A percentile compares a stretch with the other conserved stretches of the same genome.
phyloP scores from a whole-genome alignment of 1,284 basidiomycete species.

The Naganishia cerealis region DNA sequence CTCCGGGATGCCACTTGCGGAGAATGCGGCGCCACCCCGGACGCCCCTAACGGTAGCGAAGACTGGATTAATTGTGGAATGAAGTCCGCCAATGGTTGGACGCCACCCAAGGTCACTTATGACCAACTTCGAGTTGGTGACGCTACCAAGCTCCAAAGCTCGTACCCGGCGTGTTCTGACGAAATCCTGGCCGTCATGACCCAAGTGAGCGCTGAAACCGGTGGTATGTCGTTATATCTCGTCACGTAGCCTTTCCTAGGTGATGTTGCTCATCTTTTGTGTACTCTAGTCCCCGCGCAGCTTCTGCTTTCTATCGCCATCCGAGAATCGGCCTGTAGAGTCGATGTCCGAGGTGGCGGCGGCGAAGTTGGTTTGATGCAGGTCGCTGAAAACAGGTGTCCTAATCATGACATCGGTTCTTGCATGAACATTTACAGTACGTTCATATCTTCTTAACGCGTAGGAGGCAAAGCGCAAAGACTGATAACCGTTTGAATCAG shows the following conservation, averaged over 20 bases:
- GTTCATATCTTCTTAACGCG: neutral
- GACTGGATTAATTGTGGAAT: constrained; percentile 79
- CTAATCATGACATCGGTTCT: constrained; percentile 35
- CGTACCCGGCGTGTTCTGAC: constrained; percentile 17
- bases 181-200: constrained; percentile 29
- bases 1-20: constrained; percentile 41
- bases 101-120: constrained; percentile 56
- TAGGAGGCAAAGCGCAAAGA: neutral
- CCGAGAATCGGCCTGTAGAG: constrained; percentile 74
- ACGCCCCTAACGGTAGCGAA: constrained; percentile 71
- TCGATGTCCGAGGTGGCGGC: constrained; percentile 67
- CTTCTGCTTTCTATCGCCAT: constrained; percentile 80
- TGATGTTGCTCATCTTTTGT: neutral
- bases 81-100: constrained; percentile 47
- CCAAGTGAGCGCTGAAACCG: constrained; percentile 35
- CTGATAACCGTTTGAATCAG: constrained; percentile 8
- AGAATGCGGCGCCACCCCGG: constrained; percentile 37
- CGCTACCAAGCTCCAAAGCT: neutral
- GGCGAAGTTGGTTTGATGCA: constrained; percentile 85
- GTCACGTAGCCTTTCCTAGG: constrained; percentile 2
- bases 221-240: neutral
- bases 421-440: constrained; percentile 7
- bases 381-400: constrained; percentile 58
- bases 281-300: constrained; percentile 62
- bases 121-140: constrained; percentile 52